Conservation (phyloP, 805 yeast genomes). For the Monosporozyma aerobia region DNA sequence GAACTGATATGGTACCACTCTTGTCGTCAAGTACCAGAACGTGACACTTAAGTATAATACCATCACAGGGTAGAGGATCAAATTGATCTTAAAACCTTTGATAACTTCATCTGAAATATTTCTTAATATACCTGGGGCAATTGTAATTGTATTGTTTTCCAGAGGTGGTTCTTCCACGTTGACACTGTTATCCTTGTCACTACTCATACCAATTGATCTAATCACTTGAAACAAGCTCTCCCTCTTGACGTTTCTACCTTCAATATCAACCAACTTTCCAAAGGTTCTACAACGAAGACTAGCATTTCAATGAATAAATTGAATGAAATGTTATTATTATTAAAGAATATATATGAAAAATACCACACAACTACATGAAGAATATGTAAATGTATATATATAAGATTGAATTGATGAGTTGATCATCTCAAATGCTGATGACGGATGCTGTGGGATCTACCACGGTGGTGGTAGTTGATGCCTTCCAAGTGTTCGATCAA, state of each 20-base stretch:
- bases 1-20: conserved; percentile 27
- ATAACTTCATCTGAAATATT: conserved; percentile 25
- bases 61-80: conserved; percentile 27
- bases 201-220: neutral
- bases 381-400: neutral
- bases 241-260: neutral
- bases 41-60: conserved; percentile 19
- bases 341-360: neutral
- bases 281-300: neutral
- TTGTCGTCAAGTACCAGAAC: conserved; percentile 24
- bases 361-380: neutral
- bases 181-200: neutral
- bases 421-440: neutral
- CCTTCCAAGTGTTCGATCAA: conserved; percentile 54
- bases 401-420: neutral
- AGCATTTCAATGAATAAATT: neutral
- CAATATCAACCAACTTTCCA: neutral
- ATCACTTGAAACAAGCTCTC: neutral
- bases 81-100: conserved; percentile 26
- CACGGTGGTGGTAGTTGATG: conserved; percentile 15
- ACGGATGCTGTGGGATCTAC: neutral
- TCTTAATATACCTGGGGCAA: conserved; percentile 24
- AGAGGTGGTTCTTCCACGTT: neutral
- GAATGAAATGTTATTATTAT: neutral
- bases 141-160: conserved; percentile 8